These are phyloP conservation scores for Suillus discolor DNA, from an alignment of 768 basidiomycete species.

Conservation along the genomic window DNA sequence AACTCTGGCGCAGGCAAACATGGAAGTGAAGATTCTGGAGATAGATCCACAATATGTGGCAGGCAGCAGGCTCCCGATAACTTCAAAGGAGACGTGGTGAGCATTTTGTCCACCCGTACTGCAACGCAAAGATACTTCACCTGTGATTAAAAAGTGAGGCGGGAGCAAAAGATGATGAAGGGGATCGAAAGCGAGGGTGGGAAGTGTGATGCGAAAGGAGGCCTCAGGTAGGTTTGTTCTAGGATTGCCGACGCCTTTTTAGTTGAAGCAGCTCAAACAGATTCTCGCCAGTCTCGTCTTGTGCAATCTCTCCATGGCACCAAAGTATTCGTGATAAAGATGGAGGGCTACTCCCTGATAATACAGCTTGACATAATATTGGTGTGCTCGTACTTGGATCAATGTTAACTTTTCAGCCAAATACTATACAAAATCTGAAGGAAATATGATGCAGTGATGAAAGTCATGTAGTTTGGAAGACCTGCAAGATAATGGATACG, in stretches of 20 bases:
- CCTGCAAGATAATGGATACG: not conserved
- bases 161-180: too few species aligned
- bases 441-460: not conserved
- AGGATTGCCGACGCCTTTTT: not conserved
- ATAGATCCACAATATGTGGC: not conserved
- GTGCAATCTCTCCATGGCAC: not conserved
- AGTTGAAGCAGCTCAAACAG: constrained; percentile 12
- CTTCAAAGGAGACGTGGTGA: too few species aligned
- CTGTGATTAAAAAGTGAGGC: too few species aligned
- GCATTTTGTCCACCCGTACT: too few species aligned
- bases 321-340: not conserved
- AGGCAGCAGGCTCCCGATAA: too few species aligned
- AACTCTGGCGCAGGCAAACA: not conserved
- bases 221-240: constrained; percentile 48
- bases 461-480: not conserved
- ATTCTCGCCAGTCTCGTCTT: constrained; percentile 26
- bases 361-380: not conserved
- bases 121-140: too few species aligned
- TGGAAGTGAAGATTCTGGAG: not conserved
- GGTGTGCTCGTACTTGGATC: not conserved
- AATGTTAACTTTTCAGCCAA: not conserved
- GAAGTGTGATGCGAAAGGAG: constrained; percentile 73
- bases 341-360: not conserved
- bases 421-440: not conserved
- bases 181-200: constrained; percentile 15